Conservation (phyloP, 495 filamentous ascomycete genomes). For the Talaromyces trachyspermus region DNA sequence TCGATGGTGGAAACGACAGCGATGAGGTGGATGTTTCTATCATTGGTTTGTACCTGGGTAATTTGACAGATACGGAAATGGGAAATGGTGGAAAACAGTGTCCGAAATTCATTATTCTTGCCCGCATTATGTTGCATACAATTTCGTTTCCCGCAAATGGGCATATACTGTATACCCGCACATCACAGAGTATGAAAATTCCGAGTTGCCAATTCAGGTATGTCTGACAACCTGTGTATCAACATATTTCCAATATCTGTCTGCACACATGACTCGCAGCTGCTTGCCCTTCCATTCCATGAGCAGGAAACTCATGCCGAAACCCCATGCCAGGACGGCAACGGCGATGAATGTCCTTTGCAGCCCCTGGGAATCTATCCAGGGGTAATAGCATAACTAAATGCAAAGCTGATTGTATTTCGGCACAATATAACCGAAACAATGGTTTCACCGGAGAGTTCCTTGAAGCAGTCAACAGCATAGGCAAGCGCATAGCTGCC, state of each 20-base stretch:
- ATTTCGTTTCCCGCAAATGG: too few relatives aligned
- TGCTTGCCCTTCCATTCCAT: constrained; percentile 9
- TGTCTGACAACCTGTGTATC: constrained; percentile 6
- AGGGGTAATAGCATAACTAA: constrained; percentile 8
- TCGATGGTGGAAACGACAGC: too few relatives aligned
- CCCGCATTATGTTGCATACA: too few relatives aligned
- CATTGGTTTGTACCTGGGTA: too few relatives aligned
- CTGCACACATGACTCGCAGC: not conserved
- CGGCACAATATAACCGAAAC: constrained; percentile 50
- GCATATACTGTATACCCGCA: too few relatives aligned
- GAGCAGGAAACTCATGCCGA: constrained; percentile 4
- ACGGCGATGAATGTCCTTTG: constrained; percentile 5
- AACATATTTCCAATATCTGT: constrained; percentile 7
- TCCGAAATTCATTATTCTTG: too few relatives aligned
- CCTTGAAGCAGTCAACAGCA: constrained; percentile 34
- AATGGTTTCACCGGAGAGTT: constrained; percentile 45
- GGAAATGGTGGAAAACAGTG: too few relatives aligned
- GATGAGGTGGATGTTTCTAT: too few relatives aligned
- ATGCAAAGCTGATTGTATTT: constrained; percentile 41
- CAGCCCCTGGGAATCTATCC: constrained; percentile 5
- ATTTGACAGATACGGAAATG: too few relatives aligned
- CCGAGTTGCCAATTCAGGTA: not conserved
- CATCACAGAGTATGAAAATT: too few relatives aligned
- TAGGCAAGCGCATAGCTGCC: constrained; percentile 32
- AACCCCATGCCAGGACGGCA: constrained; percentile 4